Evolutionary conservation across 177 flowering plant species (phyloP).

Genomic region (Vitis hybrid): DNA sequence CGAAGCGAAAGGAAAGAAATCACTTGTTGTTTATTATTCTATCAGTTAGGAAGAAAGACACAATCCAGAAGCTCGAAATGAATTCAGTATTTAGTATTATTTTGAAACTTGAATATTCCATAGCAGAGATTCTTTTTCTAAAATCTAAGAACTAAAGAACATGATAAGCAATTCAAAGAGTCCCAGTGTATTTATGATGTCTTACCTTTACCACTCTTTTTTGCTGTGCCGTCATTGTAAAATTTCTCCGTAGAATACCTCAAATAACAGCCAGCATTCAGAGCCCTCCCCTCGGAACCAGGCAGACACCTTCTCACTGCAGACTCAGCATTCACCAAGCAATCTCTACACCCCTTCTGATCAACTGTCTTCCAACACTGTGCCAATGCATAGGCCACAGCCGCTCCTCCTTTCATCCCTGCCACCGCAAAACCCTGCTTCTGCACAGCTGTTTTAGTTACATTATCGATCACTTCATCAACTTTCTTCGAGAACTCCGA

Average conservation of each 20-base stretch:
- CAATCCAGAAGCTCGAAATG: not conserved
- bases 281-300: constrained; percentile 21
- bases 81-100: not conserved
- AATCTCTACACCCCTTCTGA: constrained; percentile 12
- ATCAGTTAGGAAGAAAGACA: not conserved
- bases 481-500: constrained; percentile 16
- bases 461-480: constrained; percentile 8
- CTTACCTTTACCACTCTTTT: too few relatives aligned
- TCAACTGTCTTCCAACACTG: constrained; percentile 35
- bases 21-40: not conserved
- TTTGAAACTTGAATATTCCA: too few relatives aligned
- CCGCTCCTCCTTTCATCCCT: constrained; percentile 14
- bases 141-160: too few relatives aligned
- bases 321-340: constrained; percentile 19
- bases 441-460: constrained; percentile 5
- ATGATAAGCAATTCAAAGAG: too few relatives aligned
- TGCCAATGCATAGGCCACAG: constrained; percentile 27
- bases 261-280: constrained; percentile 32
- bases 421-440: constrained; percentile 18
- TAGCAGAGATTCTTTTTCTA: too few relatives aligned
- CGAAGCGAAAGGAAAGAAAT: not conserved
- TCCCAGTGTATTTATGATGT: too few relatives aligned
- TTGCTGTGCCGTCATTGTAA: not conserved
- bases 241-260: constrained; percentile 30
- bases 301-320: constrained; percentile 17